These are phyloP conservation scores for Fistulinella cinereoalba DNA, from an alignment of 1,284 basidiomycete species.

Conservation along the genomic window DNA sequence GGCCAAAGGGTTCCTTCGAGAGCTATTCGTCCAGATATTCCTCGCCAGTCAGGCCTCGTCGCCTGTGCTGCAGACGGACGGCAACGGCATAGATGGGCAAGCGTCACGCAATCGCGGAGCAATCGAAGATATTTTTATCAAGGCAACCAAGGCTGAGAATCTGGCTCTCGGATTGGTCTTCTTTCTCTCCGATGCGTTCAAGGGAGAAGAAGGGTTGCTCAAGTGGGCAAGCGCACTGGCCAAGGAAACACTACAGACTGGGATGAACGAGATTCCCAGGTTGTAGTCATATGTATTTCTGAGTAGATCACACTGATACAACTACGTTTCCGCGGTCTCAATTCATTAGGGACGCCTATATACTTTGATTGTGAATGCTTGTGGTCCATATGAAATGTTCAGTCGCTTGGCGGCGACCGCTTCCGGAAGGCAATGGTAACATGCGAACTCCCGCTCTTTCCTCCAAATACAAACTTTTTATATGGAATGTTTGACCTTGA, in stretches of 20 bases:
- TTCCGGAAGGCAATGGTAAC: conserved; percentile 75
- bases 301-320: not conserved
- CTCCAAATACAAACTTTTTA: conserved; percentile 73
- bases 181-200: conserved; percentile 56
- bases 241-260: conserved; percentile 61
- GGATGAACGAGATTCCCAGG: conserved; percentile 52
- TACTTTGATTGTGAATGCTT: too few species aligned
- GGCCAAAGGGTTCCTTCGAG: conserved; percentile 63
- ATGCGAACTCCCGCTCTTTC: conserved; percentile 67
- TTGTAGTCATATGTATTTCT: conserved; percentile 23
- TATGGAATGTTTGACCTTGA: conserved; percentile 68
- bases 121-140: conserved; percentile 74
- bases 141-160: conserved; percentile 55
- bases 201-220: conserved; percentile 46
- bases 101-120: conserved; percentile 51
- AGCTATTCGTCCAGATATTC: conserved; percentile 67
- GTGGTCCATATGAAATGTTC: conserved; percentile 8
- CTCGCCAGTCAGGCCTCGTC: conserved; percentile 70
- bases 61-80: conserved; percentile 47
- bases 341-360: not conserved
- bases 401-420: conserved; percentile 10
- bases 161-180: conserved; percentile 69
- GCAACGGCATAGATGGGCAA: conserved; percentile 37
- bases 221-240: conserved; percentile 66
- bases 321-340: not conserved